phyloP scores from a whole-genome alignment of 1,284 basidiomycete species.

The Pyrrhoderma lamaoense region DNA sequence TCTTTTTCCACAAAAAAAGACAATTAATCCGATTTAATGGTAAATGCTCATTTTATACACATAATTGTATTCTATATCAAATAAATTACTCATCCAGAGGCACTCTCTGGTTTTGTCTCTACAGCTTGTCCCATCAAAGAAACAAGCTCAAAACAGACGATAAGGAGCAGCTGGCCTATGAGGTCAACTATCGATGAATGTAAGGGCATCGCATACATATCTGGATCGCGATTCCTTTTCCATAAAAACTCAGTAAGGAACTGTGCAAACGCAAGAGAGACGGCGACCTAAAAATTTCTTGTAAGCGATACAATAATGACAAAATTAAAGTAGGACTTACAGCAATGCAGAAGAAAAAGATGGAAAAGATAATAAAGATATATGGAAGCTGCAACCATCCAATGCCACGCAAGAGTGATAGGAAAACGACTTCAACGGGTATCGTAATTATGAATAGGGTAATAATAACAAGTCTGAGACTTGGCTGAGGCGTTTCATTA shows the following conservation, averaged over 20 bases:
- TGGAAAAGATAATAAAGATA: conserved; percentile 56
- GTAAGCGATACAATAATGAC: neutral
- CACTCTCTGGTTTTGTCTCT: conserved; percentile 7
- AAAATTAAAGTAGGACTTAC: conserved; percentile 38
- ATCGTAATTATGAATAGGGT: conserved; percentile 69
- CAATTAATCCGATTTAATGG: too few species aligned
- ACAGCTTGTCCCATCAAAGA: conserved; percentile 32
- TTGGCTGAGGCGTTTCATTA: conserved; percentile 30
- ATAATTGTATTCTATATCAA: too few species aligned
- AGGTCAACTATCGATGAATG: conserved; percentile 90
- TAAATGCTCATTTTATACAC: too few species aligned
- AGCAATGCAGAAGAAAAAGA: conserved; percentile 66
- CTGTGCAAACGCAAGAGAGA: conserved; percentile 66
- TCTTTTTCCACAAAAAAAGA: neutral
- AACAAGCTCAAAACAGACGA: conserved; percentile 64
- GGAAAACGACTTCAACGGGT: conserved; percentile 71
- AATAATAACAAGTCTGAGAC: conserved; percentile 46
- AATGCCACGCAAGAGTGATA: conserved; percentile 53
- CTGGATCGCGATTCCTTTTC: conserved; percentile 80
- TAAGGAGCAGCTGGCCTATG: conserved; percentile 80
- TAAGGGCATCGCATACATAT: conserved; percentile 89
- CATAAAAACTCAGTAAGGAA: conserved; percentile 75
- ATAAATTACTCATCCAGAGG: neutral
- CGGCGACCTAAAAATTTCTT: conserved; percentile 43
- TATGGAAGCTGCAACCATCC: conserved; percentile 74